Conservation (phyloP, 176 grass and related monocot species). For the Musa itinerans region DNA sequence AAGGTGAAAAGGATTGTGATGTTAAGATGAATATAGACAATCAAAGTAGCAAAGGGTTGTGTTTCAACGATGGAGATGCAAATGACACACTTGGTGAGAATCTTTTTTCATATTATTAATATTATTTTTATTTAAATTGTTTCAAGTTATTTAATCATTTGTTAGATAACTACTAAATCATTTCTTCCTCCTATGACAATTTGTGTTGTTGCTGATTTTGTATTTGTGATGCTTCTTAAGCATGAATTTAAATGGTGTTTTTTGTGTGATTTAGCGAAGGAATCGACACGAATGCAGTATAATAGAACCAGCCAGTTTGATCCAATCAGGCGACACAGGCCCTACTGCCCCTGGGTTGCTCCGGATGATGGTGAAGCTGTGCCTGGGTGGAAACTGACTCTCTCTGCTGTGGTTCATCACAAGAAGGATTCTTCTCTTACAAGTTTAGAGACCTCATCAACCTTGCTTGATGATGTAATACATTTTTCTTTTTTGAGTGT, state of each 20-base stretch:
- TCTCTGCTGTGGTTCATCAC: conserved; percentile 55
- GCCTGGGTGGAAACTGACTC: conserved; percentile 72
- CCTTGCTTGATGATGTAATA: conserved; percentile 59
- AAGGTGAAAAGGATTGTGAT: conserved; percentile 3
- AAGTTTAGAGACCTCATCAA: conserved; percentile 17
- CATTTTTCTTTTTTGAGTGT: not conserved
- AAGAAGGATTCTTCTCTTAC: conserved; percentile 14
- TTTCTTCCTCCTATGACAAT: not conserved
- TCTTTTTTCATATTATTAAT: not conserved
- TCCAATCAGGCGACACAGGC: conserved; percentile 79
- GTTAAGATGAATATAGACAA: conserved; percentile 9
- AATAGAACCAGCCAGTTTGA: conserved; percentile 64
- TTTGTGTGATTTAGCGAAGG: conserved; percentile 30
- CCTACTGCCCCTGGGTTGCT: conserved; percentile 87
- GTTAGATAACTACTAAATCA: not conserved
- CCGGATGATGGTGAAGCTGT: conserved; percentile 35
- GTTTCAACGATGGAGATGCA: conserved; percentile 16
- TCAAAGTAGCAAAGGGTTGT: not conserved
- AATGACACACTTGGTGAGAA: conserved; percentile 16
- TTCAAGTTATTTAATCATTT: not conserved
- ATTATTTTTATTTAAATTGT: not conserved
- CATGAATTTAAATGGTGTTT: not conserved
- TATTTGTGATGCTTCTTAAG: not conserved
- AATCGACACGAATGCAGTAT: conserved; percentile 29
- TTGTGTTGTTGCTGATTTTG: not conserved